A percentile compares a stretch with the other conserved stretches of the same genome.
These are phyloP conservation scores for Amanita exitialis DNA, from an alignment of 768 basidiomycete genomes.

Conservation along the genomic window DNA sequence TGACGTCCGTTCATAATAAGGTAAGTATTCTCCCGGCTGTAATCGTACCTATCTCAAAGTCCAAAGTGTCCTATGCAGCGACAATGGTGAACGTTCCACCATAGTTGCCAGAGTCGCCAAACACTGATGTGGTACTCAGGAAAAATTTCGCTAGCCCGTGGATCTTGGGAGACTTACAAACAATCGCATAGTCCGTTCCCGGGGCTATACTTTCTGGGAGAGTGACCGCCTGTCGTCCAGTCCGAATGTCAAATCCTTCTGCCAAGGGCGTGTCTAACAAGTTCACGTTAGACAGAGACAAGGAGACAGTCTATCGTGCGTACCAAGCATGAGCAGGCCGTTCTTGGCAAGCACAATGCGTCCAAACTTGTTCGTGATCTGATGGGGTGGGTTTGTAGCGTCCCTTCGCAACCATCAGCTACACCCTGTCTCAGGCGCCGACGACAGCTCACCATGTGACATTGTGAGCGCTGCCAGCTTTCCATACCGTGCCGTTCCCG, in stretches of 20 bases:
- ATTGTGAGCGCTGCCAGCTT: slow-evolving; percentile 18
- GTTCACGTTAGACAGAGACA: background rate
- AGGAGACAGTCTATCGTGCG: slow-evolving; percentile 4
- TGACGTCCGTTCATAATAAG: background rate
- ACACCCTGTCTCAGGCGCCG: background rate
- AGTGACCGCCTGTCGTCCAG: slow-evolving; percentile 25
- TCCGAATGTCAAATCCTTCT: slow-evolving; percentile 23
- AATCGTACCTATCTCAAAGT: background rate
- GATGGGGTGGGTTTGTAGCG: slow-evolving; percentile 24
- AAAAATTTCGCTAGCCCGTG: slow-evolving; percentile 3
- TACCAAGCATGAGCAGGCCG: slow-evolving; percentile 22
- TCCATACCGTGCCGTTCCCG: slow-evolving; percentile 17
- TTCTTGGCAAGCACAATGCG: slow-evolving; percentile 26
- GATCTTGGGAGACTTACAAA: slow-evolving; percentile 24
- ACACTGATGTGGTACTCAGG: slow-evolving; percentile 22
- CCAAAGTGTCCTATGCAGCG: slow-evolving; percentile 1
- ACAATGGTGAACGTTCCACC: slow-evolving; percentile 34
- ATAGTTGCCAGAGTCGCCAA: slow-evolving; percentile 46
- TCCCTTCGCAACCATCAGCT: slow-evolving; percentile 20
- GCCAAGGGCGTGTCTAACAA: slow-evolving; percentile 26
- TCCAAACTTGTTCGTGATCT: slow-evolving; percentile 34
- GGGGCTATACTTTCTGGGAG: slow-evolving; percentile 26
- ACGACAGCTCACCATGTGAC: slow-evolving; percentile 19
- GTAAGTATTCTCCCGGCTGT: background rate
- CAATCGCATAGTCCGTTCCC: slow-evolving; percentile 30